A percentile compares a stretch with the other conserved stretches of the same genome.
These are phyloP conservation scores for Begonia masoniana DNA, from an alignment of 306 rosid genomes.

Conservation along the genomic window DNA sequence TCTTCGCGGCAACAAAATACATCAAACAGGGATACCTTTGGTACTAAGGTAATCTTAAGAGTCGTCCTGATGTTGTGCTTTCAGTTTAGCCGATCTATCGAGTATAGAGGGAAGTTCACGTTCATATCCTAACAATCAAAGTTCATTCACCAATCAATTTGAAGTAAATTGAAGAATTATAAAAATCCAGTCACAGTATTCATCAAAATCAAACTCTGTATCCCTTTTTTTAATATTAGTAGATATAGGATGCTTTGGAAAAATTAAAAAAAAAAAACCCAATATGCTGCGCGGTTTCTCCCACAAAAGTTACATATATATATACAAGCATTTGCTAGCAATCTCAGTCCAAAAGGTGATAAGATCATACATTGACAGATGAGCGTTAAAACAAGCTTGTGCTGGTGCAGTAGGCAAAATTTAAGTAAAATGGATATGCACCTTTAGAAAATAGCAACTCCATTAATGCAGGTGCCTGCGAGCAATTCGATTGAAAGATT, in stretches of 20 bases:
- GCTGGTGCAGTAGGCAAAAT: background rate
- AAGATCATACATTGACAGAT: background rate
- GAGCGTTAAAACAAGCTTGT: background rate
- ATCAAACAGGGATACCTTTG: constrained; percentile 47
- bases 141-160: background rate
- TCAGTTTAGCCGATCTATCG: constrained; percentile 66
- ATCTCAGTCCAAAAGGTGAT: no score
- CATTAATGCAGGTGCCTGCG: constrained; percentile 85
- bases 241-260: no score
- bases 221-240: no score
- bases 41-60: constrained; percentile 65
- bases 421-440: constrained; percentile 8
- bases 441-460: constrained; percentile 62
- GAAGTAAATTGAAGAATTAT: background rate
- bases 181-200: background rate
- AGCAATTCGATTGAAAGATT: constrained; percentile 19
- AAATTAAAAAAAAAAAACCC: no score
- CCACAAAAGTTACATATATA: no score
- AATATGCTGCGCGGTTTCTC: no score
- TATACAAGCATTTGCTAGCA: no score
- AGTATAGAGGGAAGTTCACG: constrained; percentile 73
- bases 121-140: constrained; percentile 37
- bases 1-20: background rate
- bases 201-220: no score
- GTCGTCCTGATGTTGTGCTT: constrained; percentile 65